Conservation (phyloP, 164 flowering plant genomes). For the Magnolia kwangsiensis region DNA sequence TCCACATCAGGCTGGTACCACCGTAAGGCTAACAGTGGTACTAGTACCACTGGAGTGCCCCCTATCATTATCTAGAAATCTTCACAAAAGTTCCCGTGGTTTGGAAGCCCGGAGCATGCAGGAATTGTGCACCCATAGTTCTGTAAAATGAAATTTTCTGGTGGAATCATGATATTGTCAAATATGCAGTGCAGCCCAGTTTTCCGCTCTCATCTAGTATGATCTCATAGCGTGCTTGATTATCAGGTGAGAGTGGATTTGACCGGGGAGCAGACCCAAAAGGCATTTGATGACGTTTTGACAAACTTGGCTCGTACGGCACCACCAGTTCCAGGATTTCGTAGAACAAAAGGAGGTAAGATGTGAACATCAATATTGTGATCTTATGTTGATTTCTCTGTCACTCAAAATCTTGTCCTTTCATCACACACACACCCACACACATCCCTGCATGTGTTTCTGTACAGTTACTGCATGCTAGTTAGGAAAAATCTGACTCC, state of each 20-base stretch:
- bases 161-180: too few species aligned
- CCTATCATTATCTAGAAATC: too few species aligned
- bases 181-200: background rate
- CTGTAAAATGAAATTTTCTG: too few species aligned
- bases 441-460: too few species aligned
- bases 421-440: background rate
- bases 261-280: slow-evolving; percentile 56
- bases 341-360: slow-evolving; percentile 69
- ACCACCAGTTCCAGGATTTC: slow-evolving; percentile 85
- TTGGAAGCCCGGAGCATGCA: too few species aligned
- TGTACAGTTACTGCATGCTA: too few species aligned
- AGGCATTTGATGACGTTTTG: slow-evolving; percentile 49
- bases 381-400: background rate
- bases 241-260: slow-evolving; percentile 66
- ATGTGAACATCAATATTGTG: background rate
- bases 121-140: too few species aligned
- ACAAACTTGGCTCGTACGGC: slow-evolving; percentile 62
- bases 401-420: background rate
- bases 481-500: background rate
- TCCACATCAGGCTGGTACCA: too few species aligned
- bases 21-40: too few species aligned
- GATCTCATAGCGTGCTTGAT: background rate
- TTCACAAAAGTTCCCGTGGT: too few species aligned
- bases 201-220: background rate
- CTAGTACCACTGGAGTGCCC: too few species aligned